Evolutionary conservation across 768 basidiomycete species (phyloP), one percentile per base, ranked within the genome.

Genomic region (Obba rivulosa): DNA sequence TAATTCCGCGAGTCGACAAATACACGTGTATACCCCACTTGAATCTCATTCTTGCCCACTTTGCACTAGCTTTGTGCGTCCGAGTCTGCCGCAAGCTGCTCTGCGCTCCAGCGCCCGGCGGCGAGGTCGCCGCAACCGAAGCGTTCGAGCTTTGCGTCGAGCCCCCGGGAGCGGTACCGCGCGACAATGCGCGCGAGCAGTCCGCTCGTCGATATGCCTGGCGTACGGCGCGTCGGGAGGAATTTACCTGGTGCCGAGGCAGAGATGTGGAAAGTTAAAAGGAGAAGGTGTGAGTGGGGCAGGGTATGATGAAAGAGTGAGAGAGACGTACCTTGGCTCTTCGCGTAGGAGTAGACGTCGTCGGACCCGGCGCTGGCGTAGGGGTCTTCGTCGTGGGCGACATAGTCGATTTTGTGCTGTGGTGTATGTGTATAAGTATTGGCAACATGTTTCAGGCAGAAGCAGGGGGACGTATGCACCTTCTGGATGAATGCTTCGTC

Each of bases 361-460:
- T 87, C 82, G 42, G 81, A 75, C 2, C 86, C 90, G n/a, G 75
- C 80, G 23, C 81, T 74, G 2, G 77, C 77, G 58, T 98, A 98
- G 0, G 92, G 90, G 45, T 78, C 81, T 60, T 97, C 94, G 60
- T 99, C 96, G 58, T 99, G 96, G 2, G 94, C 94, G 40, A 98
- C 86, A 59, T 97, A 99, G 65, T 99, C 96, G 53, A 99, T 95
- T 66, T 85, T 64, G 65, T 88, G 82, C 65, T 64, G 47, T 20
- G 41, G 5, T 3, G 22, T 20, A 17, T 1, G 35, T 45, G 37
- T 38, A n/a, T 16, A 16, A 7, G 37, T 38, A 38, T 38, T n/a
- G n/a, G 20, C 37, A 31, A 38, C 34, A 35, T 35, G n/a, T 18
- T 47, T 3, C 24, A 23, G 16, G 18, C 2, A 23, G 3, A 37